These are phyloP conservation scores for Aegilops longissima DNA, from an alignment of 176 grass and related monocot genomes.

Conservation along the genomic window DNA sequence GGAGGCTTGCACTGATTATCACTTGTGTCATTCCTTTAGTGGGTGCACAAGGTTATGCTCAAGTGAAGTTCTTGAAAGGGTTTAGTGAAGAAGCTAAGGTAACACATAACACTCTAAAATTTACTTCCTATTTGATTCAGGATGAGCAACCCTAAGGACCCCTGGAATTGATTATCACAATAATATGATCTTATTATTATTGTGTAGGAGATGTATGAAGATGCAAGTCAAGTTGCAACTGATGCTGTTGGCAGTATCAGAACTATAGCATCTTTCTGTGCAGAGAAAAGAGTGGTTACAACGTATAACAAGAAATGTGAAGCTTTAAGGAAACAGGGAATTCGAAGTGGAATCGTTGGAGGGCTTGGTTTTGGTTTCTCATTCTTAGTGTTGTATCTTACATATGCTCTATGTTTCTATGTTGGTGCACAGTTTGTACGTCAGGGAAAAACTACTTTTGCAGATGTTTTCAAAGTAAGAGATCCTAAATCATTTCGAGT, in stretches of 20 bases:
- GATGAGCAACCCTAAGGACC: background rate
- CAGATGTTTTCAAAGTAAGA: conserved; percentile 55
- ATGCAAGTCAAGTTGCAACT: conserved; percentile 55
- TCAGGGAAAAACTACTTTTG: conserved; percentile 41
- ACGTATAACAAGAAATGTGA: conserved; percentile 49
- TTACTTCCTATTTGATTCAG: background rate
- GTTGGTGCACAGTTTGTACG: conserved; percentile 45
- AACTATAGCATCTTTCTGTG: conserved; percentile 56
- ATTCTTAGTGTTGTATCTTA: conserved; percentile 33
- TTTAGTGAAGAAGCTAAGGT: conserved; percentile 79
- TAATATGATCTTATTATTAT: background rate
- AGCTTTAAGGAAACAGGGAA: conserved; percentile 46
- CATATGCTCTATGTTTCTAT: conserved; percentile 52
- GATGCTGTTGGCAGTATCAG: conserved; percentile 59
- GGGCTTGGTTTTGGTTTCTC: conserved; percentile 49
- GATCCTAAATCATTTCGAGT: background rate
- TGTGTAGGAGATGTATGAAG: conserved; percentile 52
- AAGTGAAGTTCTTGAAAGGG: conserved; percentile 66
- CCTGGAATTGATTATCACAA: background rate
- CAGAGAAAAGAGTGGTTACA: conserved; percentile 45
- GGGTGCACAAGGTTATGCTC: conserved; percentile 51
- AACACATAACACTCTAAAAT: background rate
- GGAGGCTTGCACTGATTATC: conserved; percentile 69
- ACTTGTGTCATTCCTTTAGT: conserved; percentile 69
- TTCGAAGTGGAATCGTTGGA: conserved; percentile 49